These are phyloP conservation scores for Nemania abortiva DNA, from an alignment of 2,329 filamentous ascomycete species.

Conservation along the genomic window DNA sequence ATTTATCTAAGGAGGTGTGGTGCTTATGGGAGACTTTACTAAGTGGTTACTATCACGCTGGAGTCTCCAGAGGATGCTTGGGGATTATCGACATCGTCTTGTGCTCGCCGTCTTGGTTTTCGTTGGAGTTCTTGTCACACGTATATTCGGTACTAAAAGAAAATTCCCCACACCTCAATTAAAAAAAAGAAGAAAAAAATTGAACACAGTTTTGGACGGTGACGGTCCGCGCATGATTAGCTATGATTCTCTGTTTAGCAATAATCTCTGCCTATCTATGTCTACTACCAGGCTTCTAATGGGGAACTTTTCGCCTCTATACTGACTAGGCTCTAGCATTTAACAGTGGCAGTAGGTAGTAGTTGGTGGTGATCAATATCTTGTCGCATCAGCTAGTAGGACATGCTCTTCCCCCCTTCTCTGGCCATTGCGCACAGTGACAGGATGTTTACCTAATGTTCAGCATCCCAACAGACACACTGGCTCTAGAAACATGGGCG, in stretches of 20 bases:
- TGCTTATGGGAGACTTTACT: constrained; percentile 20
- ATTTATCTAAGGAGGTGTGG: constrained; percentile 8
- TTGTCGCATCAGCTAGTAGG: too few relatives aligned
- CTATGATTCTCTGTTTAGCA: not conserved
- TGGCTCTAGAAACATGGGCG: not conserved
- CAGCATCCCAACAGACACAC: not conserved
- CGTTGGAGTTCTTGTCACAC: not conserved
- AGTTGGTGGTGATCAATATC: too few relatives aligned
- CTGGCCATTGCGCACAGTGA: not conserved
- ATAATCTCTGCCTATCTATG: not conserved
- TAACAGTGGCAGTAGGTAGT: too few relatives aligned
- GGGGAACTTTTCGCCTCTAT: not conserved
- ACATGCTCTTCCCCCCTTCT: not conserved
- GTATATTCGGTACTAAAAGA: constrained; percentile 10
- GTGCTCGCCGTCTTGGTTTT: constrained; percentile 3
- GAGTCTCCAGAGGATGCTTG: constrained; percentile 31
- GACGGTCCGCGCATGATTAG: not conserved
- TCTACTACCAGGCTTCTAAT: not conserved
- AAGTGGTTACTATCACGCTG: constrained; percentile 11
- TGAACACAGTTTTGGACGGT: not conserved
- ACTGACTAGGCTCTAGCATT: not conserved
- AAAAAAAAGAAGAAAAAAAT: not conserved
- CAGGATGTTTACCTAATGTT: not conserved
- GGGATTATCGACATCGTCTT: constrained; percentile 14
- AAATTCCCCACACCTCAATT: not conserved